Evolutionary conservation across 768 basidiomycete species (phyloP).

Genomic region (Chalciporus sphaerocephalus): DNA sequence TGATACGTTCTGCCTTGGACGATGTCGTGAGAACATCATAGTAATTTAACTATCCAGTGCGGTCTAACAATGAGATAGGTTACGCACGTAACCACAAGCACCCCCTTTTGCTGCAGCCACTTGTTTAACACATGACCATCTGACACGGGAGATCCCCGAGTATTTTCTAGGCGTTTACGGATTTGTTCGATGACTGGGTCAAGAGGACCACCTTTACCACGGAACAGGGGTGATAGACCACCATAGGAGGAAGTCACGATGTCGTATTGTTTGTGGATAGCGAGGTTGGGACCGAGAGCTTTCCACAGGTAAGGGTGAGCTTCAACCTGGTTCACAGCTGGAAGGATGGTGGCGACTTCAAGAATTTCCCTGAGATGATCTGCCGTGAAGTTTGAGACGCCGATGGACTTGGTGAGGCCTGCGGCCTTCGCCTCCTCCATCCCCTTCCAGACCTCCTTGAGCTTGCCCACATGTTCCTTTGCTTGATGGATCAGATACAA

Average conservation of each 20-base stretch:
- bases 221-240: slow-evolving; percentile 38
- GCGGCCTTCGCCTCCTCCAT: slow-evolving; percentile 54
- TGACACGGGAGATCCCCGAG: slow-evolving; percentile 26
- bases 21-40: slow-evolving; percentile 27
- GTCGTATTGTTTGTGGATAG: slow-evolving; percentile 32
- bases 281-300: slow-evolving; percentile 35
- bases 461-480: slow-evolving; percentile 34
- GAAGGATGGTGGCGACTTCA: slow-evolving; percentile 40
- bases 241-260: slow-evolving; percentile 40
- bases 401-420: slow-evolving; percentile 40
- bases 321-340: slow-evolving; percentile 57
- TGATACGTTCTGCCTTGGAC: slow-evolving; percentile 30
- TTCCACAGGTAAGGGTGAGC: slow-evolving; percentile 51
- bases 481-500: slow-evolving; percentile 60
- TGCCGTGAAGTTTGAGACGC: slow-evolving; percentile 53
- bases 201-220: slow-evolving; percentile 35
- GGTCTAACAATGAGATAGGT: not conserved
- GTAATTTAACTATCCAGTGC: not conserved
- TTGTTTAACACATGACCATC: slow-evolving; percentile 28
- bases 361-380: slow-evolving; percentile 42
- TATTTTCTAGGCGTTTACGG: slow-evolving; percentile 25
- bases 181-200: slow-evolving; percentile 36
- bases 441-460: slow-evolving; percentile 53
- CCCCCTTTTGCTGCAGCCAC: slow-evolving; percentile 28
- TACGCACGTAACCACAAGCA: slow-evolving; percentile 32